Conservation (phyloP, 371 early-diverging fungal genomes). For the Cokeromyces recurvatus region DNA sequence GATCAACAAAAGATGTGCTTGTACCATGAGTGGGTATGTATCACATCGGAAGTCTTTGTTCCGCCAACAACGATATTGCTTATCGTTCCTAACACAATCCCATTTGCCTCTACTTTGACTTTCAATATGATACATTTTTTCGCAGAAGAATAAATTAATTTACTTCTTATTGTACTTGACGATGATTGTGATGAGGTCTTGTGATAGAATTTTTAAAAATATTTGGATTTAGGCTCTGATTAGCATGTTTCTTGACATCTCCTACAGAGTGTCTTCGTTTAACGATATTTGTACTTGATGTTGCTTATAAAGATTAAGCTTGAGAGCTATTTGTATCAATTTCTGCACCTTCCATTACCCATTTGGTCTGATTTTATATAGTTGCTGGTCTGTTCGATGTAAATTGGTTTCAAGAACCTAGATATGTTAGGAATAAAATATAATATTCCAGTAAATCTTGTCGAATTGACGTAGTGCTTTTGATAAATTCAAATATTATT, state of each 20-base stretch:
- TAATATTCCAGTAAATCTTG: neutral
- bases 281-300: neutral
- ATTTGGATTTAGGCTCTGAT: conserved; percentile 1
- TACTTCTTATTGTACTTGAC: neutral
- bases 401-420: neutral
- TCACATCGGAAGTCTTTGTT: neutral
- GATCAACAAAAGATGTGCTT: neutral
- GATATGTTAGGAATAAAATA: neutral
- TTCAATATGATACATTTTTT: conserved; percentile 1
- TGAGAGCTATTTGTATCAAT: neutral
- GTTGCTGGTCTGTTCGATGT: neutral
- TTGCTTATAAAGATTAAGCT: neutral
- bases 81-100: neutral
- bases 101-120: neutral
- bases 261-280: neutral
- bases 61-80: neutral
- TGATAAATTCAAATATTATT: no score
- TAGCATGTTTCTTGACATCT: neutral
- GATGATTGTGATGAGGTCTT: neutral
- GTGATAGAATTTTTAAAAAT: neutral
- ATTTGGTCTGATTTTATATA: no score
- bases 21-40: neutral
- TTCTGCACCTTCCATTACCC: neutral
- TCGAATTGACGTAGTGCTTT: neutral
- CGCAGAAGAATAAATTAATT: conserved; percentile 2